Evolutionary conservation across 2,329 filamentous ascomycete species (phyloP), one percentile per base, ranked within the genome.

Genomic region (Hirsutella thompsonii): DNA sequence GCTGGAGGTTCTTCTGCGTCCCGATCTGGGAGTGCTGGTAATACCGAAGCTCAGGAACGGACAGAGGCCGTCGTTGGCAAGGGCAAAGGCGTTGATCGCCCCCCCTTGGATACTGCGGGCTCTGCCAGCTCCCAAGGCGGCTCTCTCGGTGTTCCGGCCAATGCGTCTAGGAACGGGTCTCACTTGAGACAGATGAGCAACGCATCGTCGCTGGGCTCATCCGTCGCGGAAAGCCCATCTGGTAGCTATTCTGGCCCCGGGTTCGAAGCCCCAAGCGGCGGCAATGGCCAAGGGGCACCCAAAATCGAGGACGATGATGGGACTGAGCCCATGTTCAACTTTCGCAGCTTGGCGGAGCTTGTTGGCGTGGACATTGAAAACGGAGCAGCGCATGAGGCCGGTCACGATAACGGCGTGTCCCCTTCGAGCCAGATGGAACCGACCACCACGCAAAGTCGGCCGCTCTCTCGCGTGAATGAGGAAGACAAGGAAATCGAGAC

Each of bases 241-340:
- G 73, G 67, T 23, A 80, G 71, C 52, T 73, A 67, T 46, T 56
- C 50, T 3, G 60, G 59, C 2, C 57, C 56, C 2, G 61, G 58
- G 1, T 57, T 59, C 10, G 42, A 57, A 4, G 52, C 49, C 10
- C 34, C 51, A 2, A 64, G 68, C 5, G 57, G 50, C 8, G 66
- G 68, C 33, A 65, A 71, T 46, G 72, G 70, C 4, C 53, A 72
- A 2, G 57, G 76, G 2, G 66, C 62, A 9, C 63, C 57, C 14
- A 62, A 63, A 41, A 66, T 64, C 42, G 64, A 68, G 16, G 66
- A 68, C 10, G 71, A 73, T 20, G 65, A 69, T 4, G 67, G 70
- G 13, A 48, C 66, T 41, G 89, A 95, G 55, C 77, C 87, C 3
- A 78, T 94, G 74, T 92, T 94, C 61, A 95, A 94, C 58, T 95